Conservation (phyloP, 106 monocot species). For the Phalaenopsis equestris region DNA sequence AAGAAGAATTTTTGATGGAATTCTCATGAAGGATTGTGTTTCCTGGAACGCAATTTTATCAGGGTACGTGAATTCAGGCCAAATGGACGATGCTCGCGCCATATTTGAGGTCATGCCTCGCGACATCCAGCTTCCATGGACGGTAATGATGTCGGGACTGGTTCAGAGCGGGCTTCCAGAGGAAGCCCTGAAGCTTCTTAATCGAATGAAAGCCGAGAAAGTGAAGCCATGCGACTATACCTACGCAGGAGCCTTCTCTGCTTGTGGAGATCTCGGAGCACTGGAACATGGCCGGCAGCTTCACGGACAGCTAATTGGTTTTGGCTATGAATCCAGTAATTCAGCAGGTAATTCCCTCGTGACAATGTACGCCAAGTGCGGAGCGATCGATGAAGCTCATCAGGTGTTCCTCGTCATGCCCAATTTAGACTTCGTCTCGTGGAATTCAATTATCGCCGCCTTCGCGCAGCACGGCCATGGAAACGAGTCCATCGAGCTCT, state of each 20-base stretch:
- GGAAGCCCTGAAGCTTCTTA: slow-evolving; percentile 62
- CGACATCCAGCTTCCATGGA: slow-evolving; percentile 65
- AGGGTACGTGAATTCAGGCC: slow-evolving; percentile 42
- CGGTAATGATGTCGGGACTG: slow-evolving; percentile 80
- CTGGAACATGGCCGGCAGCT: slow-evolving; percentile 58
- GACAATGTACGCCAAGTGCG: slow-evolving; percentile 77
- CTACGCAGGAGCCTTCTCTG: slow-evolving; percentile 55
- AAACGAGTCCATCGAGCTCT: slow-evolving; percentile 53
- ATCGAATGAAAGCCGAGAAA: slow-evolving; percentile 45
- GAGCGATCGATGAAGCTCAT: slow-evolving; percentile 41
- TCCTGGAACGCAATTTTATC: slow-evolving; percentile 93
- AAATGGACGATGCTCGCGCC: slow-evolving; percentile 33
- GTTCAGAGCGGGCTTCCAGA: slow-evolving; percentile 68
- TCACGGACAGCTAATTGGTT: slow-evolving; percentile 52
- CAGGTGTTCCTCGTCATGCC: slow-evolving; percentile 67
- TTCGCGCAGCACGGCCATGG: slow-evolving; percentile 92
- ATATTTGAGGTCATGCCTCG: slow-evolving; percentile 54
- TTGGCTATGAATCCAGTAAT: slow-evolving; percentile 69
- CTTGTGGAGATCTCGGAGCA: slow-evolving; percentile 70
- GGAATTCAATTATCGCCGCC: slow-evolving; percentile 92
- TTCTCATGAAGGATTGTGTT: slow-evolving; percentile 57
- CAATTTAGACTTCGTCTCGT: slow-evolving; percentile 63
- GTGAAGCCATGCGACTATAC: slow-evolving; percentile 69
- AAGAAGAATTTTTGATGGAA: slow-evolving; percentile 46
- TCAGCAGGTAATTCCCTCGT: slow-evolving; percentile 60